Base-by-base conservation (phyloP, 805 yeast species). In the Saturnispora saitoi region DNA sequence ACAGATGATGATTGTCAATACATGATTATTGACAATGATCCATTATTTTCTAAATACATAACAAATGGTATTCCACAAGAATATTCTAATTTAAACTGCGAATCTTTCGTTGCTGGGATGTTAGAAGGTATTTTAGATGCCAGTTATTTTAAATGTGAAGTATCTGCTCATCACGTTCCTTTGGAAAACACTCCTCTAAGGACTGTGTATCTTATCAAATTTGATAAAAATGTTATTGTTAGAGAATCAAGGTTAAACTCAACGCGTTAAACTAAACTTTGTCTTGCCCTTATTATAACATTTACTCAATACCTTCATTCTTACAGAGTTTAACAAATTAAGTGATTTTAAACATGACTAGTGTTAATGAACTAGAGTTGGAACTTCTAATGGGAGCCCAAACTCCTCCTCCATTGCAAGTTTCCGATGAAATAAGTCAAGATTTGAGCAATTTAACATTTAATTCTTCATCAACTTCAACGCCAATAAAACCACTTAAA, bases 101-200 rank as follows among this genome's bases (percentile, higher is more conserved):
- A 83, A 14, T 90, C 95, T 0, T 86, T 84, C 60, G 77, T 82
- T 1, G 95, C 95, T 0, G 96, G 96, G 0, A 74, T 88, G 14
- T 73, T 87, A 37, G 95, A 88, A 62, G 95, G 95, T 0, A 80
- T 87, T 1, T 67, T 88, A 50, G 93, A 85, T 57, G 71, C 83
- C 4, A 71, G 86, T 2, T 80, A 80, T 53, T 86, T 86, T 59
- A 79, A 75, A 48, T 89, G 91, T 12, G 71, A 69, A 42, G 95
- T 88, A 7, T 77, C 85, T n/a, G 95, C 96, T 1, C 95, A 88
- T 59, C 73, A 82, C 0, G 86, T 81, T 15, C 84, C 86, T 1
- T 64, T 72, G 2, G 83, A 75, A 2, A 76, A 71, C 3, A 60
- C 58, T 30, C 88, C 91, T 0, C 64, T 73, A 51, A 66, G 87